Evolutionary conservation across 805 yeast species (phyloP), one percentile per base, ranked within the genome.

Genomic region (Saturnispora gosingensis): DNA sequence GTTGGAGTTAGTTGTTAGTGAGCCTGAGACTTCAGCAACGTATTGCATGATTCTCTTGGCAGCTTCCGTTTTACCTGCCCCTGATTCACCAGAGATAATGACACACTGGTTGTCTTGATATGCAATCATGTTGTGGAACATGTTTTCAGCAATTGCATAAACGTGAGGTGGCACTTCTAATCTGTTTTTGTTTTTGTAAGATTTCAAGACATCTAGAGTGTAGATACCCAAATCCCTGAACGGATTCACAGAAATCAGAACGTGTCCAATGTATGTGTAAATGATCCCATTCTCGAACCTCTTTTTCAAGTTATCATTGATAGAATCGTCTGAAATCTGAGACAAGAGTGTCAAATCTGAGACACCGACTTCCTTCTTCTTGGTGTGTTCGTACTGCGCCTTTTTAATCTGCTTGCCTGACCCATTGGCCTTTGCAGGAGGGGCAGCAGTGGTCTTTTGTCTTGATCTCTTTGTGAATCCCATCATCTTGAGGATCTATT

Each of bases 81-180:
- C 98, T 1, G 96, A 87, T 67, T 91, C 98, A 52, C 98, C 98
- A 3, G 96, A 87, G 58, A 93, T 93, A 60, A 93, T 93, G 22
- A 93, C 98, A 76, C 98, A 91, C 67, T 93, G 99, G 64, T 82
- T 88, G 61, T 93, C 98, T 53, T 85, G 81, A 69, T 93, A 93
- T 0, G 96, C 85, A 68, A 90, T 90, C 82, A 93, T 77, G 67
- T 91, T 87, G 70, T 93, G 91, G 68, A 85, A 93, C 96, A 93
- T 89, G 35, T 95, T 72, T 69, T 93, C 99, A 10, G 99, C 99
- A 61, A 93, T 89, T 49, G 98, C 96, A 69, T 84, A 93, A 30
- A 93, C 99, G 69, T 93, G 99, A 3, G 99, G 99, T 16, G 98
- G 95, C 28, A 86, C 96, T 70, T 93, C 99, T 53, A 93, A 73